phyloP scores from a whole-genome alignment of 371 early-diverging fungal species.

The Homolaphlyctis polyrhiza region DNA sequence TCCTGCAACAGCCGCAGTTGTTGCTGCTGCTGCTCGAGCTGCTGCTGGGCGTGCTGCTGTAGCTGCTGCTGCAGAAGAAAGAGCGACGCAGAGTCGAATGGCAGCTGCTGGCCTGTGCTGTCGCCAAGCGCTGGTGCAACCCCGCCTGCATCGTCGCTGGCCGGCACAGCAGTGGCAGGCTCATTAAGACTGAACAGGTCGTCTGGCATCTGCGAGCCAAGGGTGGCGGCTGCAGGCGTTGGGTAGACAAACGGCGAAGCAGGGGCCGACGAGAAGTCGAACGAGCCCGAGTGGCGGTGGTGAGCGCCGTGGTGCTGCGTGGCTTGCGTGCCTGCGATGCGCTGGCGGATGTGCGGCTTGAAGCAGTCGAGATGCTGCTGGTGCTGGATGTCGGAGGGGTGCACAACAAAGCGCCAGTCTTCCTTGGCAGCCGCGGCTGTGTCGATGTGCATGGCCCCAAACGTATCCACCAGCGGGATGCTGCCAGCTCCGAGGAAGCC shows the following conservation, averaged over 20 bases:
- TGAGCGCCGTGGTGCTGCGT: neutral
- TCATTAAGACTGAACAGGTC: no score
- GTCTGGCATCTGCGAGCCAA: no score
- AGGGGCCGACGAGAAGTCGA: no score
- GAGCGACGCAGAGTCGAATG: neutral
- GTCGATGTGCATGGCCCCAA: neutral
- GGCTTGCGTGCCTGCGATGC: neutral
- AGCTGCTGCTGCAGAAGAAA: neutral
- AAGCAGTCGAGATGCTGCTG: neutral
- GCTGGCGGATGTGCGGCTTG: slow-evolving; percentile 4
- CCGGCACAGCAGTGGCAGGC: no score
- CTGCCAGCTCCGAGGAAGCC: no score
- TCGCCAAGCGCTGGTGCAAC: no score
- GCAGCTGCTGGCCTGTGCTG: no score
- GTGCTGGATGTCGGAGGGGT: neutral
- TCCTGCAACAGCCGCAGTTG: neutral
- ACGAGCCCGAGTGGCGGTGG: no score
- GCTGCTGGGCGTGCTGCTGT: neutral
- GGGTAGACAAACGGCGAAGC: no score
- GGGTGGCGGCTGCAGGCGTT: no score
- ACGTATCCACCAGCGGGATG: neutral
- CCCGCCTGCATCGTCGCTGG: no score
- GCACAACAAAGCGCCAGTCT: slow-evolving; percentile 4
- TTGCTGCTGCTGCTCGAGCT: neutral
- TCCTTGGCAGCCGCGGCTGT: neutral